These are phyloP conservation scores for Hypoxylon crocopeplum DNA, from an alignment of 495 filamentous ascomycete genomes.

Conservation along the genomic window DNA sequence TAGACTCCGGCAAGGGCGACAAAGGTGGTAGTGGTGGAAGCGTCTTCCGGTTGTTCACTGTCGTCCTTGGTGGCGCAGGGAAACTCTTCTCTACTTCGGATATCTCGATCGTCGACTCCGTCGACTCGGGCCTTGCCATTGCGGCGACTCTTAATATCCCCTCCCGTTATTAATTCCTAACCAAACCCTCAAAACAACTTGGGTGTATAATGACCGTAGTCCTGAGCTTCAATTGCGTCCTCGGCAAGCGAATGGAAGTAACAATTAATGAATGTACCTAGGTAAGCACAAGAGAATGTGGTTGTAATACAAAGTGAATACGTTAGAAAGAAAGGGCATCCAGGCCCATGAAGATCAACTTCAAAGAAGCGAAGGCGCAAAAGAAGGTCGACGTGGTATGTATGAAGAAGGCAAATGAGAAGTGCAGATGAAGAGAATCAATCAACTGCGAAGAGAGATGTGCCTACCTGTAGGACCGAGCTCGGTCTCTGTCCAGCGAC, in stretches of 20 bases:
- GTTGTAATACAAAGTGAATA: neutral
- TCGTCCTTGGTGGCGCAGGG: slow-evolving; percentile 21
- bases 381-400: slow-evolving; percentile 8
- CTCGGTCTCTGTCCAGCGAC: neutral
- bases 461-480: neutral
- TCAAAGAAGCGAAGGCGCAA: slow-evolving; percentile 36
- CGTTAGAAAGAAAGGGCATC: slow-evolving; percentile 27
- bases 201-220: neutral
- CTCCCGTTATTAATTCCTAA: neutral
- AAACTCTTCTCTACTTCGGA: slow-evolving; percentile 28
- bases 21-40: slow-evolving; percentile 36
- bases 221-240: neutral
- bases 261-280: slow-evolving; percentile 6
- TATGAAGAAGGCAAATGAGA: neutral
- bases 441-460: neutral
- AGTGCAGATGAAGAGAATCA: slow-evolving; percentile 13
- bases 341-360: slow-evolving; percentile 45
- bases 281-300: slow-evolving; percentile 19
- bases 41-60: slow-evolving; percentile 30
- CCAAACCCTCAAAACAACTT: neutral
- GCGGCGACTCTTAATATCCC: neutral
- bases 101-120: slow-evolving; percentile 27
- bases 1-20: slow-evolving; percentile 23
- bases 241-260: neutral
- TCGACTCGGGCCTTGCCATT: slow-evolving; percentile 26